Conservation (phyloP, 2,329 filamentous ascomycete genomes). For the Microcyclospora pomicola region DNA sequence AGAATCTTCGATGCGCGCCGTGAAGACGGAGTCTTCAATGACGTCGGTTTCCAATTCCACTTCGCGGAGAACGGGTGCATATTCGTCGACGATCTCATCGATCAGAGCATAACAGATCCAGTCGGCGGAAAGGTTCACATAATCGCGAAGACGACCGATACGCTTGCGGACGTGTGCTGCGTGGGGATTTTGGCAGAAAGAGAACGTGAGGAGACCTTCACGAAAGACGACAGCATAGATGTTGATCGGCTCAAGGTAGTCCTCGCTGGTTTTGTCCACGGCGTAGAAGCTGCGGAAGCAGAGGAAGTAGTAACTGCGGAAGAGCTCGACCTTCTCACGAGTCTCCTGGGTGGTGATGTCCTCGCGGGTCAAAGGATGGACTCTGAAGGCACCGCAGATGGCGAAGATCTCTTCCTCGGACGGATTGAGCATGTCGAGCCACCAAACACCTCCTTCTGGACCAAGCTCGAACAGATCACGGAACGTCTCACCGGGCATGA, state of each 20-base stretch:
- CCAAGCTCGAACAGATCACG: conserved; percentile 69
- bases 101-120: conserved; percentile 99
- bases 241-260: conserved; percentile 88
- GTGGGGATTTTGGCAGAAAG: conserved; percentile 76
- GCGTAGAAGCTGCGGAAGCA: conserved; percentile 91
- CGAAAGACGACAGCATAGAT: conserved; percentile 95
- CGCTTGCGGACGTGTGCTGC: conserved; percentile 79
- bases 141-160: conserved; percentile 86
- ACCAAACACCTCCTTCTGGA: conserved; percentile 78
- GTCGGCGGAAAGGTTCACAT: conserved; percentile 84
- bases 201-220: conserved; percentile 89
- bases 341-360: conserved; percentile 93
- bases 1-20: conserved; percentile 80
- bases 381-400: conserved; percentile 85
- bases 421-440: conserved; percentile 86
- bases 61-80: conserved; percentile 75
- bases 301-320: conserved; percentile 95
- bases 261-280: conserved; percentile 60
- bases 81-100: conserved; percentile 94
- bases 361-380: conserved; percentile 90
- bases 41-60: conserved; percentile 80
- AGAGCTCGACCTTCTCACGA: conserved; percentile 95
- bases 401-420: conserved; percentile 77
- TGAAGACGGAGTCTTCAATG: conserved; percentile 92
- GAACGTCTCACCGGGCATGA: conserved; percentile 80